Evolutionary conservation across 108 stramenopile genomes (phyloP).

Genomic region (Fragilaria radians): DNA sequence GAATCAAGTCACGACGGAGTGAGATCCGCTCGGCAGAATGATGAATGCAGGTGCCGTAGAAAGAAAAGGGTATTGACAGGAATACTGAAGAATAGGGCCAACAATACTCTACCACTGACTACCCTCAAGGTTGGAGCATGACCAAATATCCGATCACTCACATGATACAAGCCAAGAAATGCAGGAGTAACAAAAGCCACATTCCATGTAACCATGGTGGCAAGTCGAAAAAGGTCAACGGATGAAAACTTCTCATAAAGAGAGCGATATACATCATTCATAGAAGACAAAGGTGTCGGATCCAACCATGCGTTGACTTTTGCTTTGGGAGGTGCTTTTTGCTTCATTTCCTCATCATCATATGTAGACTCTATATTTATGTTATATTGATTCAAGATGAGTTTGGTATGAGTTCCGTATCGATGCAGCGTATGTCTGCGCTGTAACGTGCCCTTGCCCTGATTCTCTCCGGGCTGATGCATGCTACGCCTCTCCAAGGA

Average conservation of each 20-base stretch:
- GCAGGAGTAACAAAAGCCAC: slow-evolving; percentile 16
- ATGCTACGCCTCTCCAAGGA: slow-evolving; percentile 8
- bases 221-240: slow-evolving; percentile 17
- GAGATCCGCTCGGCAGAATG: slow-evolving; percentile 19
- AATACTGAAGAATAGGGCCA: slow-evolving; percentile 4
- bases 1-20: neutral
- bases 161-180: slow-evolving; percentile 17
- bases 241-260: neutral
- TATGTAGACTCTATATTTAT: too few relatives aligned
- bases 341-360: too few relatives aligned
- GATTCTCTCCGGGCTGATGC: neutral
- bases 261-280: neutral
- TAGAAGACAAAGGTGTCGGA: neutral
- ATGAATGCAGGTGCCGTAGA: slow-evolving; percentile 25
- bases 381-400: too few relatives aligned
- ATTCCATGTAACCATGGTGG: slow-evolving; percentile 32
- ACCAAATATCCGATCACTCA: slow-evolving; percentile 20
- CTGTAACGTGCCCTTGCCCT: neutral
- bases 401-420: neutral
- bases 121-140: too few relatives aligned
- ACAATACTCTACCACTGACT: too few relatives aligned
- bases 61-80: slow-evolving; percentile 39
- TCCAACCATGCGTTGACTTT: neutral
- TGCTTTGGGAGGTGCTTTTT: too few relatives aligned
- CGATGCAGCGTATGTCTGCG: neutral